Conservation (phyloP, 2,329 filamentous ascomycete species). For the Xylariales sp. region DNA sequence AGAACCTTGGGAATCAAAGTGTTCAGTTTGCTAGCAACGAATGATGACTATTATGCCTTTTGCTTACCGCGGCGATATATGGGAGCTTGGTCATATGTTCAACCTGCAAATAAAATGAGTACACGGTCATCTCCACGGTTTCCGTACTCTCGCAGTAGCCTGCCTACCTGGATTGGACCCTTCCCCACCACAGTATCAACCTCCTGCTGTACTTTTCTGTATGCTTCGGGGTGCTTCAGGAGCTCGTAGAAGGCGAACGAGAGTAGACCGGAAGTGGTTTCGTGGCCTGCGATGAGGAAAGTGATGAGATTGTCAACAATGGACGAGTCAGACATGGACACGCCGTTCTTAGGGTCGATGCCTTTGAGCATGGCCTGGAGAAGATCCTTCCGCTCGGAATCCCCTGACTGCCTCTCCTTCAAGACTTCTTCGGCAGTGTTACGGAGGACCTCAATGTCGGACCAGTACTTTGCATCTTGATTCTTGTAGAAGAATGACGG, state of each 20-base stretch:
- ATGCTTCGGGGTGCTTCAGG: slow-evolving; percentile 56
- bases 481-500: slow-evolving; percentile 16
- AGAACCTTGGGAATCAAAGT: too few relatives aligned
- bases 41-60: too few relatives aligned
- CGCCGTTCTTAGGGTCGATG: slow-evolving; percentile 45
- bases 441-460: slow-evolving; percentile 34
- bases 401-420: slow-evolving; percentile 36
- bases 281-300: slow-evolving; percentile 59
- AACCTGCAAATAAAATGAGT: too few relatives aligned
- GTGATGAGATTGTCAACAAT: slow-evolving; percentile 50
- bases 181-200: slow-evolving; percentile 62
- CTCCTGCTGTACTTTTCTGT: slow-evolving; percentile 60
- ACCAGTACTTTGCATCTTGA: slow-evolving; percentile 23
- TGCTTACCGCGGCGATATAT: slow-evolving; percentile 55
- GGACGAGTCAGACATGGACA: slow-evolving; percentile 37
- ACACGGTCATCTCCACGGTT: too few relatives aligned
- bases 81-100: slow-evolving; percentile 61
- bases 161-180: slow-evolving; percentile 42
- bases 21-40: too few relatives aligned
- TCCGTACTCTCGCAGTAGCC: too few relatives aligned
- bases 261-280: slow-evolving; percentile 65
- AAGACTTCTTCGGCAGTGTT: slow-evolving; percentile 40
- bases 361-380: slow-evolving; percentile 49
- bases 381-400: slow-evolving; percentile 42
- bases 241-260: slow-evolving; percentile 64